Evolutionary conservation across 805 yeast species (phyloP).

Genomic region (Lipomyces starkeyi): DNA sequence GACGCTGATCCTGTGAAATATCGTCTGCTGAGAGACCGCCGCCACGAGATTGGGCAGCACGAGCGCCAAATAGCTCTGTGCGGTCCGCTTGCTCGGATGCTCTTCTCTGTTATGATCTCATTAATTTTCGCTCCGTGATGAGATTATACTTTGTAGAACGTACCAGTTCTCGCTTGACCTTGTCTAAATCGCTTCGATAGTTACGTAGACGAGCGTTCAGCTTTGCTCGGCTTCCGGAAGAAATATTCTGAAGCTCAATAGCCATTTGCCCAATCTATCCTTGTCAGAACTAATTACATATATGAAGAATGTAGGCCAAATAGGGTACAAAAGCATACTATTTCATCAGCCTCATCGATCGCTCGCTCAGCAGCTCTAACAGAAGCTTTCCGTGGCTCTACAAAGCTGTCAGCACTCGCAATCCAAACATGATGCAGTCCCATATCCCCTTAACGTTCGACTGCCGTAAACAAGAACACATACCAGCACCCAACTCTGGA

Average conservation of each 20-base stretch:
- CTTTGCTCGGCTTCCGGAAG: constrained; percentile 72
- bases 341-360: constrained; percentile 80
- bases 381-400: constrained; percentile 59
- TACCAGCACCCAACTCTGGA: constrained; percentile 54
- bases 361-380: constrained; percentile 67
- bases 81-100: constrained; percentile 75
- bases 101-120: constrained; percentile 46
- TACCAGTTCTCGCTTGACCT: constrained; percentile 54
- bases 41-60: constrained; percentile 45
- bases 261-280: constrained; percentile 76
- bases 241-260: constrained; percentile 81
- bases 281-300: neutral
- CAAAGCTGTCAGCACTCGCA: constrained; percentile 20
- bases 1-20: constrained; percentile 70
- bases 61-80: constrained; percentile 69
- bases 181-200: constrained; percentile 64
- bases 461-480: constrained; percentile 17
- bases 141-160: neutral
- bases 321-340: constrained; percentile 47
- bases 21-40: constrained; percentile 42
- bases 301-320: neutral
- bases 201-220: constrained; percentile 79
- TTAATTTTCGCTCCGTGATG: neutral
- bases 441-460: neutral
- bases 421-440: neutral